Evolutionary conservation across 805 yeast genomes (phyloP).

Genomic region (Candida ovalis): DNA sequence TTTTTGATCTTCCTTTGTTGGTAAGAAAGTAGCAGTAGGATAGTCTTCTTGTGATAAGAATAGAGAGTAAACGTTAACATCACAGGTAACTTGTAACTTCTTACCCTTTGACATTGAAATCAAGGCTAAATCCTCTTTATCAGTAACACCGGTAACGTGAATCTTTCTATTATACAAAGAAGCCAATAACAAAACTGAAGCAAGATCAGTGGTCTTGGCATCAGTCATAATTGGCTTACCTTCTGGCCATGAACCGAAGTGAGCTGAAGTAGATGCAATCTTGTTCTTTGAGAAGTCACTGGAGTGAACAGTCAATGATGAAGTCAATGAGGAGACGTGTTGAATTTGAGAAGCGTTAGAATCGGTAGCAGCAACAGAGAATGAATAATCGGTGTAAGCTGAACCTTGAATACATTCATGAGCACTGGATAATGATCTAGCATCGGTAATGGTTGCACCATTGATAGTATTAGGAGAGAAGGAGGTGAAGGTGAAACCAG

Average conservation of each 20-base stretch:
- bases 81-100: conserved; percentile 82
- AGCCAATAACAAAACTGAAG: conserved; percentile 87
- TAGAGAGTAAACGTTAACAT: conserved; percentile 75
- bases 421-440: conserved; percentile 62
- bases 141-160: conserved; percentile 83
- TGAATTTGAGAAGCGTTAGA: conserved; percentile 59
- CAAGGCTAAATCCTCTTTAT: conserved; percentile 76
- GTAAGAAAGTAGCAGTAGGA: conserved; percentile 69
- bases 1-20: conserved; percentile 74
- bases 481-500: conserved; percentile 87
- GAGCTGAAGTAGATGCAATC: conserved; percentile 75
- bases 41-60: conserved; percentile 72
- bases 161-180: conserved; percentile 80
- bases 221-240: conserved; percentile 85
- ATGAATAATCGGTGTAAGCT: conserved; percentile 77
- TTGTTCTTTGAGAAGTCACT: conserved; percentile 64
- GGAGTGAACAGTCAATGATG: conserved; percentile 79
- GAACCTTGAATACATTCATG: conserved; percentile 49
- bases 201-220: conserved; percentile 87
- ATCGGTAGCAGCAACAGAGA: conserved; percentile 80
- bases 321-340: conserved; percentile 62
- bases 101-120: conserved; percentile 83
- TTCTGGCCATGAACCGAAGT: conserved; percentile 80
- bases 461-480: conserved; percentile 67
- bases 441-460: conserved; percentile 64